A percentile compares a stretch with the other conserved stretches of the same genome.
phyloP scores from a whole-genome alignment of 176 grass and related monocot genomes.

The Alloteropsis semialata region DNA sequence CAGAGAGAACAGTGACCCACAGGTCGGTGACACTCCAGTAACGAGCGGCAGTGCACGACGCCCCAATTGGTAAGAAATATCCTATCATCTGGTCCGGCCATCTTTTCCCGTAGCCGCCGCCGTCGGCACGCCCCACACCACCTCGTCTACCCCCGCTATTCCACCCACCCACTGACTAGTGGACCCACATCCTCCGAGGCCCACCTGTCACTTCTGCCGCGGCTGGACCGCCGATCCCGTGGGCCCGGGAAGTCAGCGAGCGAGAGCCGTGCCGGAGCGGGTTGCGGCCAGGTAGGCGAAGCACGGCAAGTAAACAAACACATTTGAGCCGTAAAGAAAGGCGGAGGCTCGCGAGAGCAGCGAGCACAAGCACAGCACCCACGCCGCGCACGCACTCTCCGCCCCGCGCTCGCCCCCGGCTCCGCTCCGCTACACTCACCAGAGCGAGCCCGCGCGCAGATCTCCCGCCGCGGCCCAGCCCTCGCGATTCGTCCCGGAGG shows the following conservation, averaged over 20 bases:
- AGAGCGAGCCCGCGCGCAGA: neutral
- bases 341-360: neutral
- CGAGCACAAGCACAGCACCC: slow-evolving; percentile 12
- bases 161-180: neutral
- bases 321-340: slow-evolving; percentile 24
- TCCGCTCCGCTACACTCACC: neutral
- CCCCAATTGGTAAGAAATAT: slow-evolving; percentile 16
- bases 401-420: neutral
- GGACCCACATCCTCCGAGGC: accelerated
- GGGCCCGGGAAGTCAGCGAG: neutral
- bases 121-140: neutral
- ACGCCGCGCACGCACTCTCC: neutral
- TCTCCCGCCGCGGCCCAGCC: neutral
- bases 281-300: neutral
- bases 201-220: neutral
- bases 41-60: slow-evolving; percentile 22
- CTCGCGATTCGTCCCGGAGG: neutral
- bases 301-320: slow-evolving; percentile 30
- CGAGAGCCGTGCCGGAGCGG: neutral
- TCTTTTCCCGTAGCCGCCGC: slow-evolving; percentile 36
- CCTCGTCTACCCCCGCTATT: neutral
- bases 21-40: neutral
- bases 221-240: accelerated
- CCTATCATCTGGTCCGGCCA: slow-evolving; percentile 8
- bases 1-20: accelerated